Conservation (phyloP, 345 rosid species). For the Leavenworthia alabamica region DNA sequence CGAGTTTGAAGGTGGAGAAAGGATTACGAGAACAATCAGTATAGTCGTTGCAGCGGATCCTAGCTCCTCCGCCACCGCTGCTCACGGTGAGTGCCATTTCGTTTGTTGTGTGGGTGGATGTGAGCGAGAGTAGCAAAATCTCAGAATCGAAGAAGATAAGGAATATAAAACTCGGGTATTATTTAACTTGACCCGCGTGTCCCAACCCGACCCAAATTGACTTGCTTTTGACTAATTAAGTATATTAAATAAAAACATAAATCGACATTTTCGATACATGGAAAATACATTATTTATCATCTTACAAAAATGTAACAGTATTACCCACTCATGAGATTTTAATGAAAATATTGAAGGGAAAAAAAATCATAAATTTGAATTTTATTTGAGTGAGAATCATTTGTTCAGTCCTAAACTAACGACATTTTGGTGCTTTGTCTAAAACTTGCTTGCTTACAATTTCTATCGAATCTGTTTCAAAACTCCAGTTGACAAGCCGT, state of each 20-base stretch:
- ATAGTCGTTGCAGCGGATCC: constrained; percentile 31
- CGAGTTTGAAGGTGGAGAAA: constrained; percentile 11
- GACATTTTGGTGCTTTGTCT: not conserved
- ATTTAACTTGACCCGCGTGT: not conserved
- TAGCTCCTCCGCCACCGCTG: constrained; percentile 37
- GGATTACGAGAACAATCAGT: constrained; percentile 4
- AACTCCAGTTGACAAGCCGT: constrained; percentile 1
- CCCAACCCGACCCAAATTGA: not conserved
- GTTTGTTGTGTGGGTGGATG: constrained; percentile 26
- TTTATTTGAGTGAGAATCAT: not conserved
- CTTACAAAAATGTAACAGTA: too few species aligned
- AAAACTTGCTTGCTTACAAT: not conserved
- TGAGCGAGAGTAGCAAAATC: constrained; percentile 11
- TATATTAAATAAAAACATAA: not conserved
- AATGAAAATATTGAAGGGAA: not conserved
- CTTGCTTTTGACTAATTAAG: not conserved
- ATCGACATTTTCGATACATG: not conserved
- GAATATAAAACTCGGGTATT: not conserved
- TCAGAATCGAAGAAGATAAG: constrained; percentile 25
- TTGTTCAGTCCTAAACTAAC: not conserved
- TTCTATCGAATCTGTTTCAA: constrained; percentile 4
- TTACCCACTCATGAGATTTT: too few species aligned
- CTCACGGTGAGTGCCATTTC: constrained; percentile 49
- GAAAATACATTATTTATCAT: too few species aligned
- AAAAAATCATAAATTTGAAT: not conserved